Conservation (phyloP, 129 eudicot species). For the Centrapalus pauciflorus region DNA sequence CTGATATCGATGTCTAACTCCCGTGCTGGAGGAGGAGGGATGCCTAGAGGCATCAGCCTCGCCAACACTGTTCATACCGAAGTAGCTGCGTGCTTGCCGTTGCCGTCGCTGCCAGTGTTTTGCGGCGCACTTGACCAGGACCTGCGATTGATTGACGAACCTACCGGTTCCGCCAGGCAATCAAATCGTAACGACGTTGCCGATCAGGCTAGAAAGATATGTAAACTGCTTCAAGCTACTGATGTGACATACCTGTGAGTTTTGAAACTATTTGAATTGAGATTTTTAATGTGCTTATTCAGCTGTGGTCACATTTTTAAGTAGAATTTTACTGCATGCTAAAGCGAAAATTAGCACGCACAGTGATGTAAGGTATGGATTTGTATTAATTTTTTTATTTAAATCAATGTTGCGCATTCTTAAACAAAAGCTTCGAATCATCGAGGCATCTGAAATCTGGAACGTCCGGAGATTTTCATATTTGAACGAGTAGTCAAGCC, state of each 20-base stretch:
- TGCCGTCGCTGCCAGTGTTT: constrained; percentile 88
- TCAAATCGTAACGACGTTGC: constrained; percentile 39
- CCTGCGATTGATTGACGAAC: constrained; percentile 62
- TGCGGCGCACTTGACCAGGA: constrained; percentile 85
- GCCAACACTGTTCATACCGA: constrained; percentile 81
- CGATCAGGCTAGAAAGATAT: constrained; percentile 57
- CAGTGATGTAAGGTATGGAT: constrained; percentile 5
- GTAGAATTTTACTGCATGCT: constrained; percentile 3
- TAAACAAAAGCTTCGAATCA: neutral
- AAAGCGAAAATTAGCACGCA: neutral
- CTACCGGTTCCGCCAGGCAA: constrained; percentile 27
- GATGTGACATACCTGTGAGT: constrained; percentile 89
- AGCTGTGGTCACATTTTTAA: neutral
- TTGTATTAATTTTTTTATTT: neutral
- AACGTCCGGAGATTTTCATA: neutral
- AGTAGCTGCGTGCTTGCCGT: constrained; percentile 84
- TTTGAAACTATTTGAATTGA: constrained; percentile 17
- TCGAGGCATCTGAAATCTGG: neutral
- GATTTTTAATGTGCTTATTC: neutral
- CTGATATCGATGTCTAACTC: constrained; percentile 50
- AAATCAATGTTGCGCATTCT: neutral
- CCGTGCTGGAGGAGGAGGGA: constrained; percentile 27
- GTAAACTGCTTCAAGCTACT: constrained; percentile 60
- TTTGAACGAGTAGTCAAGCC: constrained; percentile 5
- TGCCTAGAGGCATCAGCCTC: constrained; percentile 74